Percentiles rank a stretch among this genome's conserved stretches.
These are phyloP conservation scores for Daldinia eschscholtzii DNA, from an alignment of 2,329 filamentous ascomycete species.

Conservation along the genomic window DNA sequence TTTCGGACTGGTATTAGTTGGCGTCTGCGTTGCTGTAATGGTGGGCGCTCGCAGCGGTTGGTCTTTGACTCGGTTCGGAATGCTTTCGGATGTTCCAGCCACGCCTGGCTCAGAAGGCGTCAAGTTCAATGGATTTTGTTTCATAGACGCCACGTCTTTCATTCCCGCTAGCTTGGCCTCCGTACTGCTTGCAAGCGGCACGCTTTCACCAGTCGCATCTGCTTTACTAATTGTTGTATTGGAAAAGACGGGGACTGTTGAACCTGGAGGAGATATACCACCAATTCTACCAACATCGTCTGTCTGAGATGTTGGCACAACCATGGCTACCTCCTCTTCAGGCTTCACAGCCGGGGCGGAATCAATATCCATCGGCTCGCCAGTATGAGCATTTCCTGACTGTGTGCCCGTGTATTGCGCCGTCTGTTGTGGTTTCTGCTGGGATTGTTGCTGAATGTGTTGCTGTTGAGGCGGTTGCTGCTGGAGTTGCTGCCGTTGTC, in stretches of 20 bases:
- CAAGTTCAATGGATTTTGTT: constrained; percentile 46
- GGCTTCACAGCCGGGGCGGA: constrained; percentile 17
- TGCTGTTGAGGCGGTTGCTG: not conserved
- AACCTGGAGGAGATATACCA: constrained; percentile 67
- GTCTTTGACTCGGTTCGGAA: constrained; percentile 40
- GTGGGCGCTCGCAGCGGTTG: constrained; percentile 40
- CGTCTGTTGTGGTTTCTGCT: constrained; percentile 1
- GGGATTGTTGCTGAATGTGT: not conserved
- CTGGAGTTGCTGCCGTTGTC: constrained; percentile 1
- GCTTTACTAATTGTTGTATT: constrained; percentile 79
- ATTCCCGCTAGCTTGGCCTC: constrained; percentile 54
- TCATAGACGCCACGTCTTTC: constrained; percentile 38
- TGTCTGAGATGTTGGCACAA: constrained; percentile 53
- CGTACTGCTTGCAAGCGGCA: constrained; percentile 65
- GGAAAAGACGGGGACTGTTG: constrained; percentile 76
- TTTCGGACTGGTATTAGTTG: constrained; percentile 12
- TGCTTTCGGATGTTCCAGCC: constrained; percentile 40
- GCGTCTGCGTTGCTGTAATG: constrained; percentile 16
- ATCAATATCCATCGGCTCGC: constrained; percentile 40
- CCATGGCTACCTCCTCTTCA: constrained; percentile 48
- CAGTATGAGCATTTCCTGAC: constrained; percentile 5
- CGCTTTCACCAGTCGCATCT: constrained; percentile 77
- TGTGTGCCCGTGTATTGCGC: constrained; percentile 18
- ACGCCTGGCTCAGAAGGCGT: constrained; percentile 13
- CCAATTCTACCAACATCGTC: constrained; percentile 58